phyloP scores from a whole-genome alignment of 192 early-diverging fungal species.

The Entrophospora sp. region DNA sequence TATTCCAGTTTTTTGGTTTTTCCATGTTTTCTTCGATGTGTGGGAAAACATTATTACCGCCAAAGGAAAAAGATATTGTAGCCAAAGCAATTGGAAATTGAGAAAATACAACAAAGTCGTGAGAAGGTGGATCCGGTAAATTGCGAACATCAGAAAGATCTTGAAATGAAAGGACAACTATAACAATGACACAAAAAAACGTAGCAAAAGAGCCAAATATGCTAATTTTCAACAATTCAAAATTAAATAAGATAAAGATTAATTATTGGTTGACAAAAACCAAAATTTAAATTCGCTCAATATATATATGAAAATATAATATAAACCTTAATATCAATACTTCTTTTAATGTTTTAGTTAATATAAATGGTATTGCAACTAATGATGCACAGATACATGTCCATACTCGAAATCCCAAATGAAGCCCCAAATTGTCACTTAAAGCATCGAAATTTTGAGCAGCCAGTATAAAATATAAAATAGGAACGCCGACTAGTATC shows the following conservation, averaged over 20 bases:
- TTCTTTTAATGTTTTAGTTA: constrained; percentile 72
- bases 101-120: constrained; percentile 50
- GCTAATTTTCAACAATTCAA: constrained; percentile 38
- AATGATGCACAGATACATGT: constrained; percentile 51
- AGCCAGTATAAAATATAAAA: constrained; percentile 66
- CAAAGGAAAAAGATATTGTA: constrained; percentile 74
- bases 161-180: constrained; percentile 50
- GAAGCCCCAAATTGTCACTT: constrained; percentile 26
- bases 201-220: constrained; percentile 70
- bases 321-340: constrained; percentile 35
- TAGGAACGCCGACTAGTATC: constrained; percentile 59
- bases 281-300: no score
- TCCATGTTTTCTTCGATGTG: constrained; percentile 79
- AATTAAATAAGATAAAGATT: neutral
- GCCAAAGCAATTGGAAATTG: constrained; percentile 69
- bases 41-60: constrained; percentile 77
- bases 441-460: constrained; percentile 62
- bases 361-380: constrained; percentile 64
- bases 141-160: constrained; percentile 30
- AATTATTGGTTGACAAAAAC: neutral
- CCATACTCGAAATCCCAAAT: constrained; percentile 47
- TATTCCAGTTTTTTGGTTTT: constrained; percentile 56
- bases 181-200: constrained; percentile 59
- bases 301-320: neutral
- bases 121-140: constrained; percentile 26